Base-by-base conservation (phyloP, 1,284 basidiomycete species). In the Cerioporus squamosus region DNA sequence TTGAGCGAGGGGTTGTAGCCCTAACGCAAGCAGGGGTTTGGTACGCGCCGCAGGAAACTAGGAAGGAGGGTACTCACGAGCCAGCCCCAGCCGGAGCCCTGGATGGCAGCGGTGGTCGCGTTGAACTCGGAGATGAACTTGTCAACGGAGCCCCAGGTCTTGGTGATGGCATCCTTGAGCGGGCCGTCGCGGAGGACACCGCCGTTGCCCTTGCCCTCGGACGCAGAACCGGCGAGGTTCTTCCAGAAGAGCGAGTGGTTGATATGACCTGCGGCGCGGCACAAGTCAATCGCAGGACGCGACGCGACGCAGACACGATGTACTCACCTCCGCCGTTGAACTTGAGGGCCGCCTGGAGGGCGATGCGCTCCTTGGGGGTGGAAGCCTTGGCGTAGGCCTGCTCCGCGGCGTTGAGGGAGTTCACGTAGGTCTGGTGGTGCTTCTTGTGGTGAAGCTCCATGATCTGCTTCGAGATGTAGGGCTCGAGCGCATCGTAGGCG, bases 51-150 rank as follows among this genome's bases (percentile, higher is more conserved):
- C n/a, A n/a, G n/a, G n/a, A n/a, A n/a, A n/a, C n/a, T n/a, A n/a
- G n/a, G n/a, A n/a, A n/a, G n/a, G n/a, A n/a, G n/a, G n/a, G n/a
- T n/a, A n/a, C n/a, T n/a, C n/a, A n/a, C n/a, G 60, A 98, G 84
- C 97, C 97, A 99, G 51, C 95, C 96, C 97, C 97, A 99, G 20
- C 97, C 97, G 63, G 93, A 95, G 46, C 97, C 97, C 78, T 99
- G 97, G 66, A 99, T 91, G 53, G 84, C 94, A 45, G 92, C 93
- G n/a, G 97, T 97, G 66, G 84, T 85, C 26, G 94, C 75, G 77
- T 96, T 98, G 74, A 98, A 85, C 66, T 84, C 81, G 64, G 81
- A 82, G 75, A 95, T 97, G 74, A 98, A 85, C 48, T 67, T 83
- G 1, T 95, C 91, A 63, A 94, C 69, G 43, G 81, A 81, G 62